A percentile compares a stretch with the other conserved stretches of the same genome.
These are phyloP conservation scores for Alliaria petiolata DNA, from an alignment of 345 rosid genomes.

Conservation along the genomic window DNA sequence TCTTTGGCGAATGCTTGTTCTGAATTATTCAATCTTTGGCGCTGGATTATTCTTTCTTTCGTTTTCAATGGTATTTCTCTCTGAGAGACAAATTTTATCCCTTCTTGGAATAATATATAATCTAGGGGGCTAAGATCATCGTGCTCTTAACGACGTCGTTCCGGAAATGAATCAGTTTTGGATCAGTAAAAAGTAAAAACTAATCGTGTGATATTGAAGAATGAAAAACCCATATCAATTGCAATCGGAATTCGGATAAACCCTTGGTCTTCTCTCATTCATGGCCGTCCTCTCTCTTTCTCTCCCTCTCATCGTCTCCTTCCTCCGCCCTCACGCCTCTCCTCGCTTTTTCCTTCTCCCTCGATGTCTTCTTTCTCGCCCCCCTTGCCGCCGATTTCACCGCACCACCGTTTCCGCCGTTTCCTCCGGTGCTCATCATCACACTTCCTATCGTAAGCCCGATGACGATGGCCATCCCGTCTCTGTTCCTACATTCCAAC, in stretches of 20 bases:
- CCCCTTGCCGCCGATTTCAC: slow-evolving; percentile 34
- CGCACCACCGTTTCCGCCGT: slow-evolving; percentile 33
- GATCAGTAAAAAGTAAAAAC: too few species aligned
- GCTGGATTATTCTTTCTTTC: too few species aligned
- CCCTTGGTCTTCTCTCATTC: not conserved
- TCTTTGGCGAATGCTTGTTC: too few species aligned
- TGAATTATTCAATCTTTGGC: too few species aligned
- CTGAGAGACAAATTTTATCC: too few species aligned
- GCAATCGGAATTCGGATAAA: not conserved
- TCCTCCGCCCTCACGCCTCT: slow-evolving; percentile 51
- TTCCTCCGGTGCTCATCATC: slow-evolving; percentile 40
- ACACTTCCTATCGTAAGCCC: slow-evolving; percentile 35
- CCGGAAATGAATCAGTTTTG: too few species aligned
- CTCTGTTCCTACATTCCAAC: slow-evolving; percentile 71
- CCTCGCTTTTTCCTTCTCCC: slow-evolving; percentile 32
- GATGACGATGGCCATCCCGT: slow-evolving; percentile 23
- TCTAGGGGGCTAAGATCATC: too few species aligned
- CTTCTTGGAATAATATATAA: too few species aligned
- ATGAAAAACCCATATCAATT: not conserved
- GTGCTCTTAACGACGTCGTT: too few species aligned
- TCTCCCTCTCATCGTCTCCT: slow-evolving; percentile 59
- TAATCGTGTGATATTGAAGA: too few species aligned
- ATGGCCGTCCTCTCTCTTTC: slow-evolving; percentile 70
- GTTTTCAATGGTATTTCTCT: too few species aligned
- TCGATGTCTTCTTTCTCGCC: slow-evolving; percentile 16